These are phyloP conservation scores for Candida quercuum DNA, from an alignment of 805 yeast genomes.

Conservation along the genomic window DNA sequence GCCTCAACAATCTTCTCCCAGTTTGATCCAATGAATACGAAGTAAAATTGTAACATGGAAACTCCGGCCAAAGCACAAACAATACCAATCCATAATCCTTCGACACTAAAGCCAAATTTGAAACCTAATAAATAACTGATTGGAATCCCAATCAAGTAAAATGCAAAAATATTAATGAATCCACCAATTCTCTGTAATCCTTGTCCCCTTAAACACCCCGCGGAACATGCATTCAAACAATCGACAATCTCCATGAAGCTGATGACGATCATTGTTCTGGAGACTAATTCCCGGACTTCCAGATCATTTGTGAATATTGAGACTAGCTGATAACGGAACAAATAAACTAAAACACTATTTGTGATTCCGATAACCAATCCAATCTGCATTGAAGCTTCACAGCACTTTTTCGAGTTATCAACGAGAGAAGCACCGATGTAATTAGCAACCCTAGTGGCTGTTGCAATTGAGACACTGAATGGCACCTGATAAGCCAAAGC, in stretches of 20 bases:
- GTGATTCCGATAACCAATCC: slow-evolving; percentile 40
- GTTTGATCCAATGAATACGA: slow-evolving; percentile 37
- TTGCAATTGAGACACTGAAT: slow-evolving; percentile 64
- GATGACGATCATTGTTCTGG: slow-evolving; percentile 51
- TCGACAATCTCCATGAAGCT: slow-evolving; percentile 70
- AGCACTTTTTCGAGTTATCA: slow-evolving; percentile 39
- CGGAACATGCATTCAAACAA: slow-evolving; percentile 64
- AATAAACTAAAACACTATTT: slow-evolving; percentile 45
- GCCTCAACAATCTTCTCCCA: slow-evolving; percentile 48
- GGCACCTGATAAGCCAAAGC: slow-evolving; percentile 66
- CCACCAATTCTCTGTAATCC: slow-evolving; percentile 82
- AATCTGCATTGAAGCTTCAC: slow-evolving; percentile 37
- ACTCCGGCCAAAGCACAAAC: slow-evolving; percentile 51
- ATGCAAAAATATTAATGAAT: slow-evolving; percentile 56
- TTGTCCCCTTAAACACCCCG: slow-evolving; percentile 81
- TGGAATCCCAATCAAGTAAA: slow-evolving; percentile 73
- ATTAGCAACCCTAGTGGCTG: slow-evolving; percentile 69
- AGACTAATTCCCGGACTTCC: slow-evolving; percentile 50
- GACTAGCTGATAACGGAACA: slow-evolving; percentile 47
- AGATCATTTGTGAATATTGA: slow-evolving; percentile 55
- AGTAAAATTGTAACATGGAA: slow-evolving; percentile 43
- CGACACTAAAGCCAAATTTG: slow-evolving; percentile 38
- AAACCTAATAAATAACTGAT: slow-evolving; percentile 55
- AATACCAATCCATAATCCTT: slow-evolving; percentile 78
- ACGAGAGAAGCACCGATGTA: slow-evolving; percentile 55